Conservation (phyloP, 2,329 filamentous ascomycete species). For the Microascus cirrosus region DNA sequence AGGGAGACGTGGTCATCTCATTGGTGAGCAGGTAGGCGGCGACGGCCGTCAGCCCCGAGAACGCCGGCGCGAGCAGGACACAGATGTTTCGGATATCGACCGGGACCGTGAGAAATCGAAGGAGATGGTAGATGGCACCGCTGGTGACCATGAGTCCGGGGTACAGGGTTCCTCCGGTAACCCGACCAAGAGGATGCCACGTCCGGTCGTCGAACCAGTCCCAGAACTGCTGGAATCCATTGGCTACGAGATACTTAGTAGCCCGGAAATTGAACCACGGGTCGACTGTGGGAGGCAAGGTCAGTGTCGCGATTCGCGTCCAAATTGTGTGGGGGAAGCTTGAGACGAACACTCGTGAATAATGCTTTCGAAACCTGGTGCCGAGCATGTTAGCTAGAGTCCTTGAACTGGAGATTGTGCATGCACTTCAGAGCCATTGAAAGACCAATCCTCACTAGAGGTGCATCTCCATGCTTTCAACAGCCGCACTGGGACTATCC, state of each 20-base stretch:
- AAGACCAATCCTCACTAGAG: neutral
- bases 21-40: constrained; percentile 92
- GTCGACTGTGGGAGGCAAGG: constrained; percentile 55
- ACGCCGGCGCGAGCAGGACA: constrained; percentile 87
- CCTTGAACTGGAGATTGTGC: neutral
- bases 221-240: constrained; percentile 99
- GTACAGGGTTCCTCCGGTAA: constrained; percentile 97
- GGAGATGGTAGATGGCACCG: constrained; percentile 88
- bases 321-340: neutral
- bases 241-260: constrained; percentile 90
- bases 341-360: constrained; percentile 89
- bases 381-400: constrained; percentile 16
- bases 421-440: neutral
- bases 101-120: constrained; percentile 78
- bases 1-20: constrained; percentile 93
- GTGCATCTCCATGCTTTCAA: neutral
- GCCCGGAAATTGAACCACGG: constrained; percentile 99
- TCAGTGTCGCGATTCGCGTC: constrained; percentile 2
- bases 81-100: constrained; percentile 99
- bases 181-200: constrained; percentile 97
- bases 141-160: constrained; percentile 98
- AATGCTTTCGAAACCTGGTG: constrained; percentile 86
- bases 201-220: constrained; percentile 99
- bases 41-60: constrained; percentile 86
- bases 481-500: neutral